Conservation (phyloP, 2,329 filamentous ascomycete genomes). For the Fusarium sp. region DNA sequence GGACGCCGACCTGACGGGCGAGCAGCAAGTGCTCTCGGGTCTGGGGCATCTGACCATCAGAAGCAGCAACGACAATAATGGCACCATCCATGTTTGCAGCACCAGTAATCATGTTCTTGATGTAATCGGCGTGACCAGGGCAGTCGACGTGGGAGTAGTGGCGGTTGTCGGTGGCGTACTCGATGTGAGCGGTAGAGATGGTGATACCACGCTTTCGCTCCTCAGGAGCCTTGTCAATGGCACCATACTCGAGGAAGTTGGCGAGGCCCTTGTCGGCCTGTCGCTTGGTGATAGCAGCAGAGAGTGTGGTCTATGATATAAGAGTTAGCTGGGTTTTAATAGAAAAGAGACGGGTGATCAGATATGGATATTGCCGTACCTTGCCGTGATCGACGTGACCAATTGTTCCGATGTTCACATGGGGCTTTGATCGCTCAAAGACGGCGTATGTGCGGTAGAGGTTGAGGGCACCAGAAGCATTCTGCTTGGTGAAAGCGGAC, state of each 20-base stretch:
- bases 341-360: constrained; percentile 9
- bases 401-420: constrained; percentile 99
- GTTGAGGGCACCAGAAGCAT: constrained; percentile 74
- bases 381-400: constrained; percentile 99
- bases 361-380: constrained; percentile 65
- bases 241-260: constrained; percentile 95
- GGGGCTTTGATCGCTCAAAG: constrained; percentile 93
- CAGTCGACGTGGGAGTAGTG: constrained; percentile 99
- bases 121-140: constrained; percentile 99
- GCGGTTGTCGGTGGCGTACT: constrained; percentile 92
- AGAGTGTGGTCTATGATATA: constrained; percentile 85
- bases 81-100: constrained; percentile 99
- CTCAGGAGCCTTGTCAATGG: constrained; percentile 99
- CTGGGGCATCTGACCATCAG: constrained; percentile 99
- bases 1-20: constrained; percentile 97
- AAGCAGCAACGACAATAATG: constrained; percentile 98
- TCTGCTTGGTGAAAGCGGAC: constrained; percentile 73
- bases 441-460: constrained; percentile 74
- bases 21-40: constrained; percentile 98
- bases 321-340: constrained; percentile 37
- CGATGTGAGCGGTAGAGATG: constrained; percentile 97
- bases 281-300: constrained; percentile 98
- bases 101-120: constrained; percentile 99
- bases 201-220: constrained; percentile 99
- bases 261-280: constrained; percentile 95